A percentile compares a stretch with the other conserved stretches of the same genome.
phyloP scores from a whole-genome alignment of 257 asterid genomes.

The Capsicum rhomboideum region DNA sequence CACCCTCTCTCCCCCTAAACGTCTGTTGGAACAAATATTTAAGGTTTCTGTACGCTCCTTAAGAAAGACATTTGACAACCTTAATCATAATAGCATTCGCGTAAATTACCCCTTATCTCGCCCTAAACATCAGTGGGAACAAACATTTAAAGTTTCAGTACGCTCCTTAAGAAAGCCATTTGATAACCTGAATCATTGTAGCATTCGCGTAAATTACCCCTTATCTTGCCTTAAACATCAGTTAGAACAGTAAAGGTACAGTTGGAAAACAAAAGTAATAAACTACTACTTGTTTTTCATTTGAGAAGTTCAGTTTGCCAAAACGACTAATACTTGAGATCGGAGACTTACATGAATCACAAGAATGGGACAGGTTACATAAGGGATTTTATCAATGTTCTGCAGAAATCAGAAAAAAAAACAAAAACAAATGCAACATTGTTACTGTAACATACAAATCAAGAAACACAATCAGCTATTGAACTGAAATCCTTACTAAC shows the following conservation, averaged over 20 bases:
- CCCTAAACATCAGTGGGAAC: not conserved
- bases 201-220: not conserved
- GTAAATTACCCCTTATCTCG: not conserved
- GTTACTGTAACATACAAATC: not conserved
- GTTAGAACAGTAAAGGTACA: not conserved
- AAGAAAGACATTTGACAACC: not conserved
- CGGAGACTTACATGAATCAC: conserved; percentile 15
- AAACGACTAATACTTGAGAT: not conserved
- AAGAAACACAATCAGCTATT: not conserved
- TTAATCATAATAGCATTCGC: not conserved
- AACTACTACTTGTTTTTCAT: not conserved
- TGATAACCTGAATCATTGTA: too few species aligned
- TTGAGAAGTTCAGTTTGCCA: not conserved
- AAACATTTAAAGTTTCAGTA: not conserved
- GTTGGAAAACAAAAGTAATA: not conserved
- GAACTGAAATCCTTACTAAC: not conserved
- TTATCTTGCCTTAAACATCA: not conserved
- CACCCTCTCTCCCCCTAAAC: not conserved
- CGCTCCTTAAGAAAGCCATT: not conserved
- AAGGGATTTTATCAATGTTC: conserved; percentile 11
- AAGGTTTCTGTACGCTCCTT: not conserved
- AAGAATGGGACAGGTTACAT: conserved; percentile 4
- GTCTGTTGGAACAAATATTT: not conserved
- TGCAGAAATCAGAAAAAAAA: not conserved
- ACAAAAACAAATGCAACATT: not conserved